Percentiles rank a stretch among this genome's conserved stretches.
These are phyloP conservation scores for Hyaloperonospora brassicae DNA, from an alignment of 352 stramenopile genomes.

Conservation along the genomic window DNA sequence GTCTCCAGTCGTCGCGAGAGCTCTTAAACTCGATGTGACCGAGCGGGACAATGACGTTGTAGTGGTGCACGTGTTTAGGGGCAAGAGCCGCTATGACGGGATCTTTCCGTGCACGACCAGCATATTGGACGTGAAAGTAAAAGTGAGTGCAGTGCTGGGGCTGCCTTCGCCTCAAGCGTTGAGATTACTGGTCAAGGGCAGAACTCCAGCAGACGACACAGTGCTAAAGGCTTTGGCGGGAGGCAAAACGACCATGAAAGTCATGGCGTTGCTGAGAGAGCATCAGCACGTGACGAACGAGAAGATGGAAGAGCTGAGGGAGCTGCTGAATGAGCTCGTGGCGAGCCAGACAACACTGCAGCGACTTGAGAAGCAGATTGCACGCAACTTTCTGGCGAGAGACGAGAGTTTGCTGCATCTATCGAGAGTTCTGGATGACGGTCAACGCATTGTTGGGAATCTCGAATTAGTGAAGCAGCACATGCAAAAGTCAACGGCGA, in stretches of 20 bases:
- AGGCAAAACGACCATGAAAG: conserved; percentile 39
- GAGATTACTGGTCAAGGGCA: conserved; percentile 56
- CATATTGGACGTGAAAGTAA: conserved; percentile 41
- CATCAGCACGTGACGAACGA: conserved; percentile 56
- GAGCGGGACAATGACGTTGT: conserved; percentile 36
- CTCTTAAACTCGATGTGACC: conserved; percentile 27
- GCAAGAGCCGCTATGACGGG: conserved; percentile 53
- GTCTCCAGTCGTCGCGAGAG: conserved; percentile 1
- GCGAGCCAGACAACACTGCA: conserved; percentile 25
- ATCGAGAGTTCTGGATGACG: conserved; percentile 32
- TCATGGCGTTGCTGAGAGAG: conserved; percentile 56
- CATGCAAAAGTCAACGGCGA: conserved; percentile 17
- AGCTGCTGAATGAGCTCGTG: conserved; percentile 56
- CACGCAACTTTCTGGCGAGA: conserved; percentile 38
- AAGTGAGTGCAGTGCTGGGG: conserved; percentile 38
- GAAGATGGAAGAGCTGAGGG: conserved; percentile 53
- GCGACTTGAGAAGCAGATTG: conserved; percentile 33
- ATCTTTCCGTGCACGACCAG: conserved; percentile 25
- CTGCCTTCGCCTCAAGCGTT: conserved; percentile 32
- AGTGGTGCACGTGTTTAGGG: conserved; percentile 44
- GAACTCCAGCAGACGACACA: conserved; percentile 38
- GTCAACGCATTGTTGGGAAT: conserved; percentile 31
- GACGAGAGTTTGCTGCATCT: conserved; percentile 49
- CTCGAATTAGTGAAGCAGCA: conserved; percentile 46
- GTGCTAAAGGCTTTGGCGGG: conserved; percentile 16